Evolutionary conservation across 208 protist species (phyloP).

Genomic region (Trypanosoma platydactyli): DNA sequence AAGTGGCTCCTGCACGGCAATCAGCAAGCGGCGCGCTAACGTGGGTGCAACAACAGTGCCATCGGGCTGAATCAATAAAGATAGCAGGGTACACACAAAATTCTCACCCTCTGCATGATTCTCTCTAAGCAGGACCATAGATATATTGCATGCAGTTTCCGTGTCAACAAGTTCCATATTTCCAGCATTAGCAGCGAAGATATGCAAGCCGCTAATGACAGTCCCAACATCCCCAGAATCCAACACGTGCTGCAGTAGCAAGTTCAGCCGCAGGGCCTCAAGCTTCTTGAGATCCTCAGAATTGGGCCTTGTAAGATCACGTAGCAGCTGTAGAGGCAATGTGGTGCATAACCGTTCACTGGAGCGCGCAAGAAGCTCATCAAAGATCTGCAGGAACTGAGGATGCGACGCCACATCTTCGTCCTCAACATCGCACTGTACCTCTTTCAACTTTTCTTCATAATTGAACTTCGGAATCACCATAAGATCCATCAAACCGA

Average conservation of each 20-base stretch:
- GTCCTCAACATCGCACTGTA: conserved; percentile 12
- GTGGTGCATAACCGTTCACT: conserved; percentile 54
- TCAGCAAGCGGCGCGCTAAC: conserved; percentile 56
- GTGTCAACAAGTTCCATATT: conserved; percentile 76
- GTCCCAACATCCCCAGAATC: conserved; percentile 45
- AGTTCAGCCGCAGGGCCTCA: conserved; percentile 75
- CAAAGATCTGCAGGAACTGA: conserved; percentile 35
- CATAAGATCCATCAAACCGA: conserved; percentile 64
- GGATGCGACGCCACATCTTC: conserved; percentile 18
- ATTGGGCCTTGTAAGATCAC: conserved; percentile 44
- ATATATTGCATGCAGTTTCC: conserved; percentile 60
- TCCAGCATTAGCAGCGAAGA: conserved; percentile 63
- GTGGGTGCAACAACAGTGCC: conserved; percentile 26
- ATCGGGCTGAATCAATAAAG: conserved; percentile 42
- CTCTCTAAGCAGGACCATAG: conserved; percentile 53
- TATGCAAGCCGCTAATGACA: conserved; percentile 51
- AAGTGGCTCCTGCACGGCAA: conserved; percentile 71
- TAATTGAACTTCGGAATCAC: conserved; percentile 54
- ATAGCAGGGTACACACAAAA: conserved; percentile 66
- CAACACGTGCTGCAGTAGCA: conserved; percentile 62
- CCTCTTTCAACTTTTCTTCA: conserved; percentile 24
- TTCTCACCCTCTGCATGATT: conserved; percentile 61
- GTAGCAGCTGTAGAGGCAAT: conserved; percentile 43
- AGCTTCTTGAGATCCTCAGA: conserved; percentile 51
- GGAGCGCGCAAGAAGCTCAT: conserved; percentile 40